Percentiles rank a stretch among this genome's conserved stretches.
Evolutionary conservation across 192 early-diverging fungal genomes (phyloP).

Genomic region (Gryganskiella cystojenkinii): DNA sequence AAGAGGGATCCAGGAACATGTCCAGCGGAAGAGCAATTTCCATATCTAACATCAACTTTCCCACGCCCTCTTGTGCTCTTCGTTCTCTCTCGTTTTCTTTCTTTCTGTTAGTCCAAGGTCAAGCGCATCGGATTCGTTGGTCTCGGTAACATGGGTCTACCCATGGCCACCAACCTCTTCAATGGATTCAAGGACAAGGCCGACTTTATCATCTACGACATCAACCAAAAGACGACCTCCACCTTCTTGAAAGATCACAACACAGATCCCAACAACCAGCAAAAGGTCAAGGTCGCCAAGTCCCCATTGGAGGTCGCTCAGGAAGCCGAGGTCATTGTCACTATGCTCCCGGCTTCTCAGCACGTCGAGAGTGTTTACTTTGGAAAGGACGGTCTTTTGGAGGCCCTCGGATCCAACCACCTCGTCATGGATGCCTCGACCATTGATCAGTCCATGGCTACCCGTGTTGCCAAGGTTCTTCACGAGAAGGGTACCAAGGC

Average conservation of each 20-base stretch:
- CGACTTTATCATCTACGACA: slow-evolving; percentile 81
- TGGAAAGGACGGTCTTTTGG: slow-evolving; percentile 71
- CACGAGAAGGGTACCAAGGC: slow-evolving; percentile 69
- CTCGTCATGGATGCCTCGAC: slow-evolving; percentile 92
- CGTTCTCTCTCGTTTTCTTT: too few species aligned
- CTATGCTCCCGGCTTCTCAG: slow-evolving; percentile 89
- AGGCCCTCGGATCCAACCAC: slow-evolving; percentile 58
- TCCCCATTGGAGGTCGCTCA: slow-evolving; percentile 79
- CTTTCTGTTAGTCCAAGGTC: slow-evolving; percentile 36
- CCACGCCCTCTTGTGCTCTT: too few species aligned
- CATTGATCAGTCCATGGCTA: slow-evolving; percentile 86
- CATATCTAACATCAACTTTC: too few species aligned
- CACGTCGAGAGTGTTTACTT: slow-evolving; percentile 89
- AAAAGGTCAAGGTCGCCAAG: slow-evolving; percentile 63
- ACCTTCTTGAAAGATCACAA: slow-evolving; percentile 64
- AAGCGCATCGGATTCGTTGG: slow-evolving; percentile 87
- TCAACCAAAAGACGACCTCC: slow-evolving; percentile 62
- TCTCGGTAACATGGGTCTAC: slow-evolving; percentile 90
- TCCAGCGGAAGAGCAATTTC: too few species aligned
- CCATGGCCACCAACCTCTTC: slow-evolving; percentile 91
- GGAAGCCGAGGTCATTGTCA: slow-evolving; percentile 80
- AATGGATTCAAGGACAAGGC: slow-evolving; percentile 59
- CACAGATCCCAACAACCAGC: slow-evolving; percentile 32
- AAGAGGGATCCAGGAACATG: too few species aligned
- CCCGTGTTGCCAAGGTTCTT: slow-evolving; percentile 72